Evolutionary conservation across 2,329 filamentous ascomycete genomes (phyloP).

Genomic region (Penicillium italicum): DNA sequence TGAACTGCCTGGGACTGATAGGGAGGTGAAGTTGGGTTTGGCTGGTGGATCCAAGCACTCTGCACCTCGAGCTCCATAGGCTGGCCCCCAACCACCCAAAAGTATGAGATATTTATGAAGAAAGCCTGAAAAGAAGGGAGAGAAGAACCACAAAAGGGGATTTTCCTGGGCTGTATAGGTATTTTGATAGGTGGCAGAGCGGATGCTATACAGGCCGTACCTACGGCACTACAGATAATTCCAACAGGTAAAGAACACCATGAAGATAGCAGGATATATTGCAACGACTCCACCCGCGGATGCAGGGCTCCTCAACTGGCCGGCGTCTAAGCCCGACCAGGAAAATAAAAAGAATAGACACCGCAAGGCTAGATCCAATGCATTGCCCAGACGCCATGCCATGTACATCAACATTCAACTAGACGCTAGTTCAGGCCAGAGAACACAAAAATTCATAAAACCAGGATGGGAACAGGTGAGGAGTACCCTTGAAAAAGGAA

Average conservation of each 20-base stretch:
- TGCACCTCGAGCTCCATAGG: background rate
- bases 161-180: background rate
- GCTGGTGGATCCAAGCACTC: conserved; percentile 13
- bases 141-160: too few relatives aligned
- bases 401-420: conserved; percentile 19
- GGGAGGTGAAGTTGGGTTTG: background rate
- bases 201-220: background rate
- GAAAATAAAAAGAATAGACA: conserved; percentile 4
- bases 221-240: background rate
- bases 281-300: conserved; percentile 1
- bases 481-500: conserved; percentile 2
- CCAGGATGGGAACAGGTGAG: conserved; percentile 9
- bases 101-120: too few relatives aligned
- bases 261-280: conserved; percentile 11
- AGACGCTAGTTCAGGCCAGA: conserved; percentile 8
- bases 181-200: background rate
- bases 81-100: background rate
- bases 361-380: conserved; percentile 19
- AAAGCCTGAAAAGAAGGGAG: too few relatives aligned
- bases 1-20: background rate
- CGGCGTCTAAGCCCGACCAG: conserved; percentile 11
- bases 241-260: background rate
- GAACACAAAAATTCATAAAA: conserved; percentile 11
- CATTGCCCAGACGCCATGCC: conserved; percentile 28
- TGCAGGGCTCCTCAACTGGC: background rate